phyloP scores from a whole-genome alignment of 2,329 filamentous ascomycete genomes.

The Ceratocystis smalleyi region DNA sequence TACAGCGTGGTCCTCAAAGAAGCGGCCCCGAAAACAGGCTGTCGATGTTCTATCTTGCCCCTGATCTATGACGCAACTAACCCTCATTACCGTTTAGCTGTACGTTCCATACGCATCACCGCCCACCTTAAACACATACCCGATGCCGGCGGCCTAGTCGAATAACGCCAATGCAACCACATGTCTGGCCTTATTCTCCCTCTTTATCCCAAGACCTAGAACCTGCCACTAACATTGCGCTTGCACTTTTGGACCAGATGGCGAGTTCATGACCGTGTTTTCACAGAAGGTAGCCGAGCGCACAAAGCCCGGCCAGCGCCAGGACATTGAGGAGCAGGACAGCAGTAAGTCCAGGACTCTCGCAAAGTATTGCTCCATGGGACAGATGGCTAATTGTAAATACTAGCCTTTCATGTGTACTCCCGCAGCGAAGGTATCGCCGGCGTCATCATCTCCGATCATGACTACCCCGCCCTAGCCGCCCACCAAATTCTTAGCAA shows the following conservation, averaged over 20 bases:
- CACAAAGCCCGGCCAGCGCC: slow-evolving; percentile 63
- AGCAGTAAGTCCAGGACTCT: slow-evolving; percentile 27
- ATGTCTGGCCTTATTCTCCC: background rate
- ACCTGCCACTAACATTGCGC: slow-evolving; percentile 2
- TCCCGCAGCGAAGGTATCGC: slow-evolving; percentile 58
- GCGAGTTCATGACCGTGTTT: slow-evolving; percentile 67
- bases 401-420: slow-evolving; percentile 63
- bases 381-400: slow-evolving; percentile 17
- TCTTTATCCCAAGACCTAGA: background rate
- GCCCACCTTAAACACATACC: background rate
- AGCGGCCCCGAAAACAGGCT: background rate
- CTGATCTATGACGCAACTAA: slow-evolving; percentile 8
- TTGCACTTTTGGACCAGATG: slow-evolving; percentile 23
- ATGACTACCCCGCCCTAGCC: slow-evolving; percentile 60
- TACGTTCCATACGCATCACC: background rate
- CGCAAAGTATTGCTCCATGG: background rate
- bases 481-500: slow-evolving; percentile 80
- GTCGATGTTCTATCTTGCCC: background rate
- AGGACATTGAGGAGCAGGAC: slow-evolving; percentile 68
- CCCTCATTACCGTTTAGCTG: slow-evolving; percentile 2
- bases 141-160: background rate
- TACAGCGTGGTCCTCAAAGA: background rate
- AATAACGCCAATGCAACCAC: background rate
- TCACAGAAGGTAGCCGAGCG: slow-evolving; percentile 76
- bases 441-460: slow-evolving; percentile 62